phyloP scores from a whole-genome alignment of 768 basidiomycete genomes.

The Multifurca ochricompacta region DNA sequence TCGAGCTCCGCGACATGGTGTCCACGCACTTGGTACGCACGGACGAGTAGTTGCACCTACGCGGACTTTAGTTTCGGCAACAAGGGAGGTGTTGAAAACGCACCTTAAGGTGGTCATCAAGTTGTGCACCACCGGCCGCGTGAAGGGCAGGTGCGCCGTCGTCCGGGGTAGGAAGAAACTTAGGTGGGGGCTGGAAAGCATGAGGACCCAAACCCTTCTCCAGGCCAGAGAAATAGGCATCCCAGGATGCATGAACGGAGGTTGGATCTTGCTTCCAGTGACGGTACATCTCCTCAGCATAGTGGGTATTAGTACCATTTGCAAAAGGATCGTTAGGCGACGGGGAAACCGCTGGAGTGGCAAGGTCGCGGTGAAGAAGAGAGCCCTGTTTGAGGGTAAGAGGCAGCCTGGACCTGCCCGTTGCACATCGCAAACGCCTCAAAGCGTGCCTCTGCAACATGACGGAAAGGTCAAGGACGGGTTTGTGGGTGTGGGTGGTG shows the following conservation, averaged over 20 bases:
- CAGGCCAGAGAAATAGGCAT: slow-evolving; percentile 87
- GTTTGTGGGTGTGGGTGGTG: not conserved
- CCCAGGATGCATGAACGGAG: slow-evolving; percentile 92
- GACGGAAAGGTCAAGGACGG: not conserved
- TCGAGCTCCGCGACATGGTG: slow-evolving; percentile 95
- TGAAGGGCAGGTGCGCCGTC: slow-evolving; percentile 77
- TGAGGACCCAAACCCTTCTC: slow-evolving; percentile 79
- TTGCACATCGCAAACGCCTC: slow-evolving; percentile 29
- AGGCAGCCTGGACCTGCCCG: slow-evolving; percentile 23
- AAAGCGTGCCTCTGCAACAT: slow-evolving; percentile 36
- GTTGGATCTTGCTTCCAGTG: slow-evolving; percentile 85
- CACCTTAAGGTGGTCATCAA: slow-evolving; percentile 94
- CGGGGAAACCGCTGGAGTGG: slow-evolving; percentile 44
- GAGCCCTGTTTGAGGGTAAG: slow-evolving; percentile 19
- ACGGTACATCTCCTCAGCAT: slow-evolving; percentile 94
- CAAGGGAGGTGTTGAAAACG: slow-evolving; percentile 12
- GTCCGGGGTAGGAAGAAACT: slow-evolving; percentile 57
- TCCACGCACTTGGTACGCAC: slow-evolving; percentile 98
- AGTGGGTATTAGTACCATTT: slow-evolving; percentile 91
- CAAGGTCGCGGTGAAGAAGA: slow-evolving; percentile 31
- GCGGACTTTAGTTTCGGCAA: not conserved
- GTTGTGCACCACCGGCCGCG: slow-evolving; percentile 59
- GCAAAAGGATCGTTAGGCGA: slow-evolving; percentile 84
- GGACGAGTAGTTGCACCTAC: slow-evolving; percentile 93
- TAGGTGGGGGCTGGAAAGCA: slow-evolving; percentile 83